Evolutionary conservation across 257 asterid species (phyloP), one percentile per base, ranked within the genome.

Genomic region (Paraleonurus japonicus): DNA sequence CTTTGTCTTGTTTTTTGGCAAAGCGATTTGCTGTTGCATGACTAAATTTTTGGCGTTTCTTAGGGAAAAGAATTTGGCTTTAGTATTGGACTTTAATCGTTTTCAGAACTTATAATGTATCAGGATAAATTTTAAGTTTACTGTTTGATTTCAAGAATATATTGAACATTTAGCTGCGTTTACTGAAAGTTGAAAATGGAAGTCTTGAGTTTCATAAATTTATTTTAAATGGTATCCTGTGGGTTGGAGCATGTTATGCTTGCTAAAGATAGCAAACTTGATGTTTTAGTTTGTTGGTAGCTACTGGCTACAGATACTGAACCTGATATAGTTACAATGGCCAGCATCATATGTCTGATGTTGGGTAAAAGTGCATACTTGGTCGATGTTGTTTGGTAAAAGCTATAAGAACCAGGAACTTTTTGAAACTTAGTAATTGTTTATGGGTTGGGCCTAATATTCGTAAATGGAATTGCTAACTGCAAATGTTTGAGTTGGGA

Each of bases 101-200:
- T n/a, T 70, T 16, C 23, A 19, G 26, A 47, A 72, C 6, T 0
- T 26, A 11, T 54, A 5, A n/a, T 3, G 37, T 32, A 51, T 32
- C 10, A 20, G 63, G 20, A 45, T 45, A 30, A 57, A 22, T 39
- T 64, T 41, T 58, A 33, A 22, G 64, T 19, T 51, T 12, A 13
- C 30, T 45, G 24, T 28, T 45, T 43, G 64, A 35, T 20, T 43
- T 45, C 64, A 32, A 51, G 65, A 5, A 33, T 9, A 16, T 48
- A n/a, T 33, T 48, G 17, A 39, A 66, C 7, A 17, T 65, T 33
- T 39, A 20, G 50, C 64, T 9, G 41, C 39, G 19, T 62, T 2
- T 24, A 16, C 16, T 70, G 51, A 69, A 62, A 62, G 28, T 26
- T 70, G 67, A 50, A 69, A 27, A 50, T 19, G 61, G 43, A 58